Conservation (phyloP, 192 early-diverging fungal genomes). For the Gaertneriomyces semiglobifer region DNA sequence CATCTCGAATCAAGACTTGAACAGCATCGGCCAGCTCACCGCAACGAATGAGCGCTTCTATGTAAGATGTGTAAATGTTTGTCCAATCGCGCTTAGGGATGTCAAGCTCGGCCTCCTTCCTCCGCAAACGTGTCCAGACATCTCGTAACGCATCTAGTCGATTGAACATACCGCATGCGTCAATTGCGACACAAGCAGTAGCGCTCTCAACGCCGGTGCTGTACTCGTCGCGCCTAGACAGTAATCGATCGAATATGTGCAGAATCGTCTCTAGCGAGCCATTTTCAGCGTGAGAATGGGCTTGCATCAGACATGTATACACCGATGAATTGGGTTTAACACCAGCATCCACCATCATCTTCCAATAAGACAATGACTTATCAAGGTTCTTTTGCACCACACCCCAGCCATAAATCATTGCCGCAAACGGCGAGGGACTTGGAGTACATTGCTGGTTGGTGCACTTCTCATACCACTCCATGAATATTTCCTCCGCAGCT, state of each 20-base stretch:
- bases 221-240: neutral
- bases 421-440: slow-evolving; percentile 11
- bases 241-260: slow-evolving; percentile 7
- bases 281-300: slow-evolving; percentile 8
- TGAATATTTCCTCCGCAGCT: neutral
- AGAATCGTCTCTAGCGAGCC: slow-evolving; percentile 9
- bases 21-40: slow-evolving; percentile 1
- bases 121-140: slow-evolving; percentile 6
- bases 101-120: neutral
- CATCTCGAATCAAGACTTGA: slow-evolving; percentile 11
- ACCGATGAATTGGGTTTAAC: slow-evolving; percentile 7
- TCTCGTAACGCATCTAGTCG: neutral
- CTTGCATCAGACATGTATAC: slow-evolving; percentile 16
- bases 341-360: neutral
- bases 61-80: slow-evolving; percentile 17
- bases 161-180: slow-evolving; percentile 12
- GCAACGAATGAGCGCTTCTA: slow-evolving; percentile 19
- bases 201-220: slow-evolving; percentile 6
- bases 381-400: slow-evolving; percentile 5
- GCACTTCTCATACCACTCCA: slow-evolving; percentile 1
- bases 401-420: slow-evolving; percentile 15
- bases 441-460: neutral
- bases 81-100: slow-evolving; percentile 18
- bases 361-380: neutral
- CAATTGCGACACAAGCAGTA: slow-evolving; percentile 16